phyloP scores from a whole-genome alignment of 176 grass and related monocot genomes.

The Phoenix roebelenii region DNA sequence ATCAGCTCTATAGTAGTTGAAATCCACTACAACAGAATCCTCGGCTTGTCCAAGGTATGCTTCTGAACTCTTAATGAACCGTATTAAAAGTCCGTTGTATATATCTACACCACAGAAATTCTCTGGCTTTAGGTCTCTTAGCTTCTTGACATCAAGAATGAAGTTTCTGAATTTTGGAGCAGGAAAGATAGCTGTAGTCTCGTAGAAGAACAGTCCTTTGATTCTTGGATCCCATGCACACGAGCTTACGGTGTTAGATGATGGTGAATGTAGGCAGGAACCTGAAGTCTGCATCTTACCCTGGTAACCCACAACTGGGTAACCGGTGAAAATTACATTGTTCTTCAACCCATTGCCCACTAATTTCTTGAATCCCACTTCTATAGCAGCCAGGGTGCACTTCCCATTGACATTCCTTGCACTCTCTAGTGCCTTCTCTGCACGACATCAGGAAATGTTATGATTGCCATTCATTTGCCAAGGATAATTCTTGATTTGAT shows the following conservation, averaged over 20 bases:
- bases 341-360: conserved; percentile 47
- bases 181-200: conserved; percentile 67
- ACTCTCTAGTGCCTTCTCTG: conserved; percentile 49
- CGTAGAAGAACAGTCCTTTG: conserved; percentile 75
- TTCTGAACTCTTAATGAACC: conserved; percentile 44
- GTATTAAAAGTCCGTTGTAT: conserved; percentile 68
- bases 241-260: conserved; percentile 12
- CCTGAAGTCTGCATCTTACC: conserved; percentile 77
- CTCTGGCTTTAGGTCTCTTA: conserved; percentile 36
- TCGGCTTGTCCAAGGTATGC: conserved; percentile 55
- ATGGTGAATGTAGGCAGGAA: conserved; percentile 40
- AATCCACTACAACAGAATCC: conserved; percentile 74
- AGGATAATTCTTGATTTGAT: too few relatives aligned
- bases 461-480: too few relatives aligned
- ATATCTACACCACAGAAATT: conserved; percentile 57
- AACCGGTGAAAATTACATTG: conserved; percentile 43
- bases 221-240: conserved; percentile 82
- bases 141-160: conserved; percentile 51
- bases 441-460: background rate
- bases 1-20: conserved; percentile 78
- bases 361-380: conserved; percentile 49
- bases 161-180: conserved; percentile 47
- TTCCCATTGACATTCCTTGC: conserved; percentile 31
- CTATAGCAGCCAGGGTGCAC: conserved; percentile 30
- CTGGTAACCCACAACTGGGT: conserved; percentile 62